A percentile compares a stretch with the other conserved stretches of the same genome.
Conservation (phyloP, 139 green algal species). For the Haematococcus sp. region DNA sequence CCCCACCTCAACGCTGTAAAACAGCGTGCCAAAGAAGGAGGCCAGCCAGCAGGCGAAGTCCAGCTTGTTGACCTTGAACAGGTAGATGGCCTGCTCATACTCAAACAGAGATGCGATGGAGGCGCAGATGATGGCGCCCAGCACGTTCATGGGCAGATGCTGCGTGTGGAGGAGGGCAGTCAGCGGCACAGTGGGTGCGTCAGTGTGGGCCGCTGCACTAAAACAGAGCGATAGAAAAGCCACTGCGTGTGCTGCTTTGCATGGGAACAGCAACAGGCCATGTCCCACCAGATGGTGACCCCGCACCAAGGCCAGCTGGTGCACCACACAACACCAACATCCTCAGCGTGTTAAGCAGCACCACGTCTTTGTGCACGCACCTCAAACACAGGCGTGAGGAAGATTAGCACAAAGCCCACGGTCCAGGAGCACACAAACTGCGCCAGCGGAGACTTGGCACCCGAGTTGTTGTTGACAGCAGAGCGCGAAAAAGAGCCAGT, state of each 20-base stretch:
- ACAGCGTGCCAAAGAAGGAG: conserved; percentile 46
- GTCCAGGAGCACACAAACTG: conserved; percentile 46
- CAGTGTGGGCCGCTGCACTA: too few species aligned
- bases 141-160: conserved; percentile 68
- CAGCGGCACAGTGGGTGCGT: too few species aligned
- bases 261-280: too few species aligned
- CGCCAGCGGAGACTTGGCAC: conserved; percentile 38
- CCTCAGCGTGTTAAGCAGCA: too few species aligned
- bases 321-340: too few species aligned
- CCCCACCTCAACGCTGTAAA: conserved; percentile 66
- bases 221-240: too few species aligned
- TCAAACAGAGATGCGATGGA: conserved; percentile 67
- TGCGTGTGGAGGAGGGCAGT: too few species aligned
- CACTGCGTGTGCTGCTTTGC: too few species aligned
- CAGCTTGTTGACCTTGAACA: conserved; percentile 57
- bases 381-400: conserved; percentile 70
- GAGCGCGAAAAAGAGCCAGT: conserved; percentile 84
- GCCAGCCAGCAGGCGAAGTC: conserved; percentile 62
- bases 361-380: too few species aligned
- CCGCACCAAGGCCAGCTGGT: too few species aligned
- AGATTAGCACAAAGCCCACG: conserved; percentile 72
- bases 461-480: conserved; percentile 62
- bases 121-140: conserved; percentile 73
- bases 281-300: too few species aligned
- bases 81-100: conserved; percentile 48